Conservation (phyloP, 2,329 filamentous ascomycete species). For the Lecanicillium sp. region DNA sequence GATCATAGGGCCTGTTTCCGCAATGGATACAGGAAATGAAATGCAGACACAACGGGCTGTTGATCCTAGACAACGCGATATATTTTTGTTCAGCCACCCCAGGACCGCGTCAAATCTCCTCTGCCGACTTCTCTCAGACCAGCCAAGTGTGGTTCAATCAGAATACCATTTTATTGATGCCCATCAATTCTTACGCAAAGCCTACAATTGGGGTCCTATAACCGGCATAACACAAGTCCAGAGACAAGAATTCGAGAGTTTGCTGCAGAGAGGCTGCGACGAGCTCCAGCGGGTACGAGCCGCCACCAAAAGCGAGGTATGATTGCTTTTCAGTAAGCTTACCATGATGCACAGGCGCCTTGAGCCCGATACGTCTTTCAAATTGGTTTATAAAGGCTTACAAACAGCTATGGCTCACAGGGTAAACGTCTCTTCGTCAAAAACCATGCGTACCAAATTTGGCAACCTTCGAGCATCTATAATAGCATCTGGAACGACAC, state of each 20-base stretch:
- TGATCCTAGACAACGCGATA: too few species aligned
- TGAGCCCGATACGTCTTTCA: too few species aligned
- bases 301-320: neutral
- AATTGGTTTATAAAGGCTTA: too few species aligned
- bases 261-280: neutral
- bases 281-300: neutral
- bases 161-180: neutral
- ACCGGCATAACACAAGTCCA: neutral
- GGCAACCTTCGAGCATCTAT: neutral
- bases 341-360: too few species aligned
- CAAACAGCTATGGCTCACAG: too few species aligned
- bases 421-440: neutral
- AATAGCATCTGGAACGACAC: neutral
- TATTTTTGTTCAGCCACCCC: neutral
- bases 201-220: neutral
- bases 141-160: neutral
- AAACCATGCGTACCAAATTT: neutral
- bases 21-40: too few species aligned
- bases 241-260: neutral
- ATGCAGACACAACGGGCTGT: too few species aligned
- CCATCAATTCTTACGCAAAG: neutral
- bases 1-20: too few species aligned
- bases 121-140: neutral
- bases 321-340: neutral
- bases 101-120: neutral